Base-by-base conservation (phyloP, 371 early-diverging fungal species). In the Nematocida sp. region DNA sequence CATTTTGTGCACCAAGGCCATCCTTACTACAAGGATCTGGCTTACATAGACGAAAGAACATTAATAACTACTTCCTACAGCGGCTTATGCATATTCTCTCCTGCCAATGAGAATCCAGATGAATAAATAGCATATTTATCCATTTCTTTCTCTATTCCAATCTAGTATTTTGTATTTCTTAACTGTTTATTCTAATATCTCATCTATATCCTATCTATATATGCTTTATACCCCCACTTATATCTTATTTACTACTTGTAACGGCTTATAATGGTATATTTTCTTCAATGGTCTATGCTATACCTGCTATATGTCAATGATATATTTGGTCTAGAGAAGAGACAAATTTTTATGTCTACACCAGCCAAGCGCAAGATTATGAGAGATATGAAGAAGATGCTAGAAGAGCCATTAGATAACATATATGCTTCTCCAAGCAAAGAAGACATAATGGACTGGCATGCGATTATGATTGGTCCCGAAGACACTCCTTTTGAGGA, bases 381-480 rank as follows among this genome's bases (percentile, higher is more conserved):
- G 85, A 80, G 87, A 76, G 99, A 98, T 84, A 94, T 96, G 76
- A 95, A 93, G 80, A 85, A 93, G 62, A 85, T 98, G 34, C 90
- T 91, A 93, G 85, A 94, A 91, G 81, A 91, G 90, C 75, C 88
- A 79, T 58, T 63, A 81, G 57, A 84, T 80, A 85, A 67, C 38
- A 78, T 82, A 41, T 64, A 74, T 58, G 80, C 81, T 29, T 31
- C 41, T 23, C 82, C 82, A 21, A 57, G 81, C 48, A 78, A 80
- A 31, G 65, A 79, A 52, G 75, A 80, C 65, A 58, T 83, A 41
- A 64, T 91, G 88, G 80, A 88, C 61, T 92, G 92, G 92, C 91
- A 93, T 80, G 96, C 99, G 2, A 91, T 98, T 40, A 95, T 98
- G 80, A 92, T 95, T 85, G 99, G 93, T 7, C 94, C 94, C 60